Base-by-base conservation (phyloP, 2,329 filamentous ascomycete genomes). In the Boeremia lycopersici region DNA sequence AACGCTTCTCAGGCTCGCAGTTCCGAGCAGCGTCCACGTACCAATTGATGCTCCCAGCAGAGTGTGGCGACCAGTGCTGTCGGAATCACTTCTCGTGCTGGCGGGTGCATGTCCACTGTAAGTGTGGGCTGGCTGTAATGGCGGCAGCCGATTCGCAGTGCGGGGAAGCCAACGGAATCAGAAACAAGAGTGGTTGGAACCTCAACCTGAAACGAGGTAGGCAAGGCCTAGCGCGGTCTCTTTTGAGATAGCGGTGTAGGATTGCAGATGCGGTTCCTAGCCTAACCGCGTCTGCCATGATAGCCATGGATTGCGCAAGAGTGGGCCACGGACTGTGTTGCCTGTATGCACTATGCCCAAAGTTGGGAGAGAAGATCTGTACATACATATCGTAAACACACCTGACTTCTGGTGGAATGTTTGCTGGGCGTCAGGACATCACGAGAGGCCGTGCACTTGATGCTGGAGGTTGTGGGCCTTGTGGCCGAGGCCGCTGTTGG, bases 261-360 rank as follows among this genome's bases (percentile, higher is more conserved):
- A 50, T 41, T 63, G 56, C 53, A 59, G 57, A 46, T 50, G 50
- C 48, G 44, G 60, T 63, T 59, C 60, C 60, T 63, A 55, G 58
- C 45, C 60, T 63, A 61, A 58, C 58, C 58, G 46, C 45, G 52
- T 59, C 53, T 56, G 60, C 56, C 45, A 46, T 48, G 45, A 48
- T 41, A 47, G 48, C 50, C 39, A 53, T 60, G 53, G 43, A 49
- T 51, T 61, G 60, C 53, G 57, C 57, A 53, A 54, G 57, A 61
- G 38, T 40, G 35, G 40, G 45, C 43, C 34, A 39, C 36, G 53
- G 55, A 49, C 15, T 46, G 45, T 13, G 36, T 47, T 40, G 38
- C 30, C 47, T 31, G 25, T 39, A 34, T 36, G 43, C 5, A 12
- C 41, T 23, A 23, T 40, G 53, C 31, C 34, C 41, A 36, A 42